Conservation (phyloP, 2,329 filamentous ascomycete genomes). For the Colletotrichum magnum region DNA sequence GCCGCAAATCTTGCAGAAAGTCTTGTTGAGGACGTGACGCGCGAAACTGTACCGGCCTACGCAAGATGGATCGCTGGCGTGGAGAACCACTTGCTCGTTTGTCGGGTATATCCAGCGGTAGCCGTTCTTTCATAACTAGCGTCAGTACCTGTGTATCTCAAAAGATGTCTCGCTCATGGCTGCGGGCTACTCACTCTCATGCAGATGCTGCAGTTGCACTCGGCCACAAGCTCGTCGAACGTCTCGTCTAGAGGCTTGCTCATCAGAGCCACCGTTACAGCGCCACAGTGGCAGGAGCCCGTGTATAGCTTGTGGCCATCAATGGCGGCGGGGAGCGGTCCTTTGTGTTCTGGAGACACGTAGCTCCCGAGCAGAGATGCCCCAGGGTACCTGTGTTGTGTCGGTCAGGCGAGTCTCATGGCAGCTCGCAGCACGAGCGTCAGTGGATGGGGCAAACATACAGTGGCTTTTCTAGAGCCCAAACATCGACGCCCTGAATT, state of each 20-base stretch:
- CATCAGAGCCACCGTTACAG: slow-evolving; percentile 59
- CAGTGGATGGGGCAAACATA: slow-evolving; percentile 46
- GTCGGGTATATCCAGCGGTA: slow-evolving; percentile 61
- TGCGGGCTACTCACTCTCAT: slow-evolving; percentile 47
- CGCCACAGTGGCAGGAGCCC: slow-evolving; percentile 68
- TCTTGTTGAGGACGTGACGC: slow-evolving; percentile 52
- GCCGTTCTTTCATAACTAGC: slow-evolving; percentile 51
- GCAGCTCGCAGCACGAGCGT: too few relatives aligned
- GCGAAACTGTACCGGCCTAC: slow-evolving; percentile 57
- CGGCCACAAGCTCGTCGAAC: slow-evolving; percentile 47
- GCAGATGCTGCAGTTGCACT: slow-evolving; percentile 68
- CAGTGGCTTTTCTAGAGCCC: slow-evolving; percentile 53
- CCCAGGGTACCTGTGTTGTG: slow-evolving; percentile 54
- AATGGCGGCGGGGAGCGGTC: slow-evolving; percentile 54
- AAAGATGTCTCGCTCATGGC: not conserved
- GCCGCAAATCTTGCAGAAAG: slow-evolving; percentile 65
- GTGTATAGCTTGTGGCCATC: slow-evolving; percentile 59
- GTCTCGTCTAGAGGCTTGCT: slow-evolving; percentile 58
- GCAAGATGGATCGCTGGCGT: slow-evolving; percentile 53
- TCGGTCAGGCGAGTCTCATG: too few relatives aligned
- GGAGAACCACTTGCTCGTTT: slow-evolving; percentile 54
- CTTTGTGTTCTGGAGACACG: slow-evolving; percentile 53
- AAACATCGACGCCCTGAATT: slow-evolving; percentile 60
- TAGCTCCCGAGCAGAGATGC: slow-evolving; percentile 50
- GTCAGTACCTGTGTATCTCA: not conserved